Conservation (phyloP, 495 filamentous ascomycete species). For the Neurospora sublineolata region DNA sequence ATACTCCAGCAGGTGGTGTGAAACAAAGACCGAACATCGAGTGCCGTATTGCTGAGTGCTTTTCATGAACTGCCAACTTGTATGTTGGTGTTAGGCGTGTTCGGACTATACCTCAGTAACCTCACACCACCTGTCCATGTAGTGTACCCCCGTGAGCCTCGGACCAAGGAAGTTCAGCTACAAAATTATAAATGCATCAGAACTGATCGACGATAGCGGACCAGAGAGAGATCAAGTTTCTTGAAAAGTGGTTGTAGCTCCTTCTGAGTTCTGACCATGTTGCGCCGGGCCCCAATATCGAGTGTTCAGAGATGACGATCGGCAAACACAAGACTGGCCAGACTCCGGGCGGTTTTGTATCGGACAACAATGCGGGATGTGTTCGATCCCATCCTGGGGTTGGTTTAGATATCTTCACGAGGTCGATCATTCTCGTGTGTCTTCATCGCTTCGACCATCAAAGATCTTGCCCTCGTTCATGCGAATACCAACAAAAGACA, state of each 20-base stretch:
- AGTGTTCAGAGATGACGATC: not conserved
- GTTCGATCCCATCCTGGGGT: not conserved
- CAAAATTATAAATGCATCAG: not conserved
- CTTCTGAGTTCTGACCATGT: not conserved
- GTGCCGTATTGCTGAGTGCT: too few relatives aligned
- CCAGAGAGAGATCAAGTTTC: not conserved
- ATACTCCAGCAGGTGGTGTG: too few relatives aligned
- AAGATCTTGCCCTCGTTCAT: not conserved
- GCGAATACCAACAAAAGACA: not conserved
- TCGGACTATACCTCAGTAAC: too few relatives aligned
- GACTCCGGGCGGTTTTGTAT: not conserved
- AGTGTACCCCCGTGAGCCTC: not conserved
- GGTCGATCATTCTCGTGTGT: not conserved
- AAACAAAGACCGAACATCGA: not conserved
- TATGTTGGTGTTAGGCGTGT: too few relatives aligned
- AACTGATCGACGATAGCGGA: not conserved
- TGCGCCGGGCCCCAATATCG: not conserved
- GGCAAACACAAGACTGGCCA: not conserved
- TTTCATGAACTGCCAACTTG: too few relatives aligned
- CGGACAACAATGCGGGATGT: not conserved
- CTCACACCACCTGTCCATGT: too few relatives aligned
- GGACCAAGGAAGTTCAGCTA: not conserved
- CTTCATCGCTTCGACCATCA: not conserved
- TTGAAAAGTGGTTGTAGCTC: not conserved
- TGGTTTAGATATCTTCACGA: not conserved